phyloP scores from a whole-genome alignment of 768 basidiomycete species.

The Termitomyces bulborhizus region DNA sequence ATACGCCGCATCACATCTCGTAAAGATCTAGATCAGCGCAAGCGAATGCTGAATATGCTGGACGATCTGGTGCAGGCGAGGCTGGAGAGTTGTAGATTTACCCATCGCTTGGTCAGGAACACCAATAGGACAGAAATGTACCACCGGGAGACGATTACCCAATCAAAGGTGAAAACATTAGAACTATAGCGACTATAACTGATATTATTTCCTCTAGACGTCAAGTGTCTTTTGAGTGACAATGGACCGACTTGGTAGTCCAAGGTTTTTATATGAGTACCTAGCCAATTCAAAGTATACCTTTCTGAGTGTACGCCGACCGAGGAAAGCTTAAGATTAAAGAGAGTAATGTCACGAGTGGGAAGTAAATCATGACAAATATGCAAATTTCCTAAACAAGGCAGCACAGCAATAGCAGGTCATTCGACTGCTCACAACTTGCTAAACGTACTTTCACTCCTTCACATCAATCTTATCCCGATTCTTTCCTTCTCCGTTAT shows the following conservation, averaged over 20 bases:
- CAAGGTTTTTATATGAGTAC: neutral
- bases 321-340: neutral
- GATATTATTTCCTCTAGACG: neutral
- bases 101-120: slow-evolving; percentile 50
- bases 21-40: slow-evolving; percentile 19
- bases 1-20: slow-evolving; percentile 11
- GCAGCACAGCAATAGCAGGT: neutral
- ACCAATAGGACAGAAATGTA: slow-evolving; percentile 28
- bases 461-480: slow-evolving; percentile 7
- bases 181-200: neutral
- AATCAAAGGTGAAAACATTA: neutral
- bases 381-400: neutral
- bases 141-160: slow-evolving; percentile 15
- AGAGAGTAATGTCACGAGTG: neutral
- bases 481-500: slow-evolving; percentile 19
- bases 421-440: neutral
- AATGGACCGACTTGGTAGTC: neutral
- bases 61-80: slow-evolving; percentile 68
- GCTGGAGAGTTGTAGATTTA: slow-evolving; percentile 70
- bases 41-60: slow-evolving; percentile 60
- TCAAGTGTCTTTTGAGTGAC: neutral
- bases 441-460: slow-evolving; percentile 8
- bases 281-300: neutral
- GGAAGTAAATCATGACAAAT: neutral
- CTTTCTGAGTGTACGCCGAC: neutral